Percentiles rank a stretch among this genome's conserved stretches.
These are phyloP conservation scores for Silybum marianum DNA, from an alignment of 129 eudicot species.

Conservation along the genomic window DNA sequence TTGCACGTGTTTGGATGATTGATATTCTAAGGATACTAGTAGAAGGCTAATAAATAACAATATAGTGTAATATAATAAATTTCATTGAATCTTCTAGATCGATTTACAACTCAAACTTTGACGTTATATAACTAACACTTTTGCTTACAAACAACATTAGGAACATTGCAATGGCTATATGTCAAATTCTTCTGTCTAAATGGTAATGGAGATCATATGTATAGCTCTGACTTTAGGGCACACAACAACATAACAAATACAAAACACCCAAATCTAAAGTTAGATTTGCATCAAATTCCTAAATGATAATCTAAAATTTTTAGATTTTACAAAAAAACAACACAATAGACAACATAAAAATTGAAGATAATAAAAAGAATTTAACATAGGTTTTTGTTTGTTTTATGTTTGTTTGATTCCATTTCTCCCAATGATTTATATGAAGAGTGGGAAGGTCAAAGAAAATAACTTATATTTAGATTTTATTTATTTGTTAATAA, in stretches of 20 bases:
- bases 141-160: slow-evolving; percentile 1
- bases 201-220: slow-evolving; percentile 26
- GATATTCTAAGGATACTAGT: not conserved
- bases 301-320: slow-evolving; percentile 25
- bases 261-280: slow-evolving; percentile 35
- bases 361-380: slow-evolving; percentile 12
- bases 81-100: not conserved
- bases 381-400: slow-evolving; percentile 34
- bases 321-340: slow-evolving; percentile 14
- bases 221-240: slow-evolving; percentile 40
- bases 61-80: not conserved
- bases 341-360: slow-evolving; percentile 4
- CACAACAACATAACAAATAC: slow-evolving; percentile 41
- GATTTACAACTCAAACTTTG: not conserved
- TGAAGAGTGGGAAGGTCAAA: slow-evolving; percentile 20
- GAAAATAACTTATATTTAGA: not conserved
- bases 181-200: slow-evolving; percentile 25
- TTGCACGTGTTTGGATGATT: not conserved
- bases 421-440: slow-evolving; percentile 26
- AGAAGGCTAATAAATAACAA: not conserved
- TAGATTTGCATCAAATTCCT: slow-evolving; percentile 37
- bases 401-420: slow-evolving; percentile 41
- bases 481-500: not conserved
- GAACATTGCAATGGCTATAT: slow-evolving; percentile 21
- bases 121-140: not conserved